Evolutionary conservation across 2,329 filamentous ascomycete genomes (phyloP), one percentile per base, ranked within the genome.

Genomic region (Colletotrichum agaves): DNA sequence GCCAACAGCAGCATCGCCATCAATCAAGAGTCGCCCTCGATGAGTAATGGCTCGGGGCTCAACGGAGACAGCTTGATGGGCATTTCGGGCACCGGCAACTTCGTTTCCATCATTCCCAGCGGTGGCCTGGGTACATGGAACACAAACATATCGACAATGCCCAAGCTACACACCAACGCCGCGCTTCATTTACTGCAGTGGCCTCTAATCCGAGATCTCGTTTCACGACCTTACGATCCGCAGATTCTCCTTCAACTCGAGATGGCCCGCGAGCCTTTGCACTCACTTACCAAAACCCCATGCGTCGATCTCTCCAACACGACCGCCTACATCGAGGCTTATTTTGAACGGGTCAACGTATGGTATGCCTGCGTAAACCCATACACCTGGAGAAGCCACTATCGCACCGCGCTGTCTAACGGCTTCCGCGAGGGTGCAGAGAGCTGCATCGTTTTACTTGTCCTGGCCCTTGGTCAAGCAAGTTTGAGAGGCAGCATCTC

Each of bases 291-390:
- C 12, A 89, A 89, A 73, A 87, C 86, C 1, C 86, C 87, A 1
- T 88, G 86, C 71, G 85, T 94, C 66, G 91, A 94, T 76, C 80
- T 94, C 47, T 91, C 90, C 49, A 93, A 93, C 75, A 91, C 90
- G 1, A 86, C 89, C 52, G 85, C 89, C 4, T 94, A 94, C 76
- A 90, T 93, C 44, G 89, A 92, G 74, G 90, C 92, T 1, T 95
- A 93, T 77, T 96, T 95, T 74, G 89, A 91, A 65, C 85, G 90
- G 46, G 93, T 94, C 67, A 95, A 95, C 71, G 85, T 94, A 3
- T 95, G 93, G 91, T 95, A 95, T 74, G 92, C 93, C 10, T 93
- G 91, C 72, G 91, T 96, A 37, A 94, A 94, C 75, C 92, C 92
- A 1, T 92, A 92, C 76, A 92, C 89, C 1, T 96, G 93, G 92